Percentiles rank a stretch among this genome's conserved stretches.
phyloP scores from a whole-genome alignment of 495 filamentous ascomycete genomes.

The Gamarada debralockiae region DNA sequence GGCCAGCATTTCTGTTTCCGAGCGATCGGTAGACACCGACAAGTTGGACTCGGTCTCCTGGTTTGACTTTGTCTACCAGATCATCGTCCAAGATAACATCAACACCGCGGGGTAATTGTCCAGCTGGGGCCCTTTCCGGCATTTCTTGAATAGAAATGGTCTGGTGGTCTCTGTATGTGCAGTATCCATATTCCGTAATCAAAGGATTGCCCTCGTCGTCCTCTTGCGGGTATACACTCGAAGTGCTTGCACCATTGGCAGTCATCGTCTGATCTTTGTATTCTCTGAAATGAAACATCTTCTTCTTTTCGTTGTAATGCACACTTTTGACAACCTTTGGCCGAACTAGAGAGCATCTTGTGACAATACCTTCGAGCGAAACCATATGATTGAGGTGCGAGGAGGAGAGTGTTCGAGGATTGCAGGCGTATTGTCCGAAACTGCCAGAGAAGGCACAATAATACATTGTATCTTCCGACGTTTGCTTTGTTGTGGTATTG shows the following conservation, averaged over 20 bases:
- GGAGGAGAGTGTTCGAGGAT: constrained; percentile 87
- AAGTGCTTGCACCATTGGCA: constrained; percentile 76
- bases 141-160: constrained; percentile 99
- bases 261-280: constrained; percentile 97
- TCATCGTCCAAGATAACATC: constrained; percentile 98
- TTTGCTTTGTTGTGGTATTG: constrained; percentile 49
- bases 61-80: constrained; percentile 90
- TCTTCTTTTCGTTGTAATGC: constrained; percentile 83
- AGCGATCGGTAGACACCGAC: constrained; percentile 92
- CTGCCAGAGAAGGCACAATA: constrained; percentile 94
- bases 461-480: constrained; percentile 57
- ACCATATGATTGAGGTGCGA: constrained; percentile 92
- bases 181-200: constrained; percentile 93
- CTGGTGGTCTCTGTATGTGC: constrained; percentile 94
- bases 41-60: constrained; percentile 92
- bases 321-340: constrained; percentile 98
- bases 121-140: constrained; percentile 94
- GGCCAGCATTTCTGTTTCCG: constrained; percentile 86
- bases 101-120: constrained; percentile 93
- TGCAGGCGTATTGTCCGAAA: constrained; percentile 93
- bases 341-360: constrained; percentile 88
- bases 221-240: constrained; percentile 91
- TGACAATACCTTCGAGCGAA: constrained; percentile 96
- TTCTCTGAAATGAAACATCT: constrained; percentile 77
- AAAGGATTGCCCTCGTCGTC: constrained; percentile 80